Evolutionary conservation across 331 rosid species (phyloP).

Genomic region (Malus hybrid): DNA sequence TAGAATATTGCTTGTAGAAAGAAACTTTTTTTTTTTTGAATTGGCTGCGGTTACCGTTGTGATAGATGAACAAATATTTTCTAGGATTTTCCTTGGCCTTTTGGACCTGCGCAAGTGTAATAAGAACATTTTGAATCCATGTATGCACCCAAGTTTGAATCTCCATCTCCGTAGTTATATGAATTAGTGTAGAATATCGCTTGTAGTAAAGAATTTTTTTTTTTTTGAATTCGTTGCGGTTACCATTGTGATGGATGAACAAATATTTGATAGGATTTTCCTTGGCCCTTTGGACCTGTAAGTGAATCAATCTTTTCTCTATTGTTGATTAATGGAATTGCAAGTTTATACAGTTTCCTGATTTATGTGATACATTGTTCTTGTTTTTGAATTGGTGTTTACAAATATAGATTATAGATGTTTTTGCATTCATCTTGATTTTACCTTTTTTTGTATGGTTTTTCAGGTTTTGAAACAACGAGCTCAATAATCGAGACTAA

Average conservation of each 20-base stretch:
- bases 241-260: not conserved
- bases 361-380: not conserved
- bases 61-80: not conserved
- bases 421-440: not conserved
- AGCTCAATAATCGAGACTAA: constrained; percentile 2
- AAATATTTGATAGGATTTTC: not conserved
- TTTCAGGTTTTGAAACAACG: constrained; percentile 11
- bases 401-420: not conserved
- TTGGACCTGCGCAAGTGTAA: not conserved
- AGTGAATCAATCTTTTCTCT: not conserved
- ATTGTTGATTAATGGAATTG: not conserved
- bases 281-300: not conserved
- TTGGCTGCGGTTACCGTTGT: not conserved
- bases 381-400: not conserved
- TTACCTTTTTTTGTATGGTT: not conserved
- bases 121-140: too few species aligned
- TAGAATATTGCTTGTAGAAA: not conserved
- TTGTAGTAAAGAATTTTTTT: too few species aligned
- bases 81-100: not conserved
- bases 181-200: too few species aligned
- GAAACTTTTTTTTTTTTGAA: too few species aligned
- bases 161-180: too few species aligned
- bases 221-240: not conserved
- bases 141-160: too few species aligned
- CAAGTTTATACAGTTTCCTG: not conserved